Evolutionary conservation across 2,329 filamentous ascomycete species (phyloP).

Genomic region (Akanthomyces dipterigenus): DNA sequence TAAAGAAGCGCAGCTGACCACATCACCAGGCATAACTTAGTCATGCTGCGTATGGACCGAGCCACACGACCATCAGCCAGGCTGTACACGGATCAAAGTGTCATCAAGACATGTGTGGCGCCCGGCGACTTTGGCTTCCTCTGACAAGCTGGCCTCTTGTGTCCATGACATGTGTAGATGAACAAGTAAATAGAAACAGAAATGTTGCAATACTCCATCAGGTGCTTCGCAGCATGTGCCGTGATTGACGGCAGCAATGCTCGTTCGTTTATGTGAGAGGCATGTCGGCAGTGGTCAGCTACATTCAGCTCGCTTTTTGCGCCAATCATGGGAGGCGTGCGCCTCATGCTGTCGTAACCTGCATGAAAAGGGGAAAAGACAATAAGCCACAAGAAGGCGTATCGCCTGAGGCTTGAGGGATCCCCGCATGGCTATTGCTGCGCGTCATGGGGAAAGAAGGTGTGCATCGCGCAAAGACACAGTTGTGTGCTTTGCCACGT

Average conservation of each 20-base stretch:
- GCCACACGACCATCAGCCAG: not conserved
- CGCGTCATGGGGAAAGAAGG: slow-evolving; percentile 1
- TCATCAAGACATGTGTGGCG: not conserved
- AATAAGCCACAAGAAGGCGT: slow-evolving; percentile 3
- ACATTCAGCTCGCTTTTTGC: not conserved
- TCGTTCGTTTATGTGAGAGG: not conserved
- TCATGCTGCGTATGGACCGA: not conserved
- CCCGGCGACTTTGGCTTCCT: not conserved
- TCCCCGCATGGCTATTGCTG: not conserved
- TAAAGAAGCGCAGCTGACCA: not conserved
- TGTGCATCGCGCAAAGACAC: not conserved
- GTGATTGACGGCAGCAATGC: not conserved
- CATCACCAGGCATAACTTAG: not conserved
- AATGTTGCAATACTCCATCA: not conserved
- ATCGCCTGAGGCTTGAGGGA: not conserved
- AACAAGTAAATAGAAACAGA: not conserved
- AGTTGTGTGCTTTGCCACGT: not conserved
- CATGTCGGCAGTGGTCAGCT: not conserved
- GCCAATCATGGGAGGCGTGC: not conserved
- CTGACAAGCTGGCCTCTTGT: not conserved
- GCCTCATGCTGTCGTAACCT: not conserved
- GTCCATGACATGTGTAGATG: not conserved
- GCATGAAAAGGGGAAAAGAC: not conserved
- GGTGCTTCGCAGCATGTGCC: not conserved
- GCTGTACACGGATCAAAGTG: not conserved